These are phyloP conservation scores for Petunia hybrid DNA, from an alignment of 305 asterid genomes.

Conservation along the genomic window DNA sequence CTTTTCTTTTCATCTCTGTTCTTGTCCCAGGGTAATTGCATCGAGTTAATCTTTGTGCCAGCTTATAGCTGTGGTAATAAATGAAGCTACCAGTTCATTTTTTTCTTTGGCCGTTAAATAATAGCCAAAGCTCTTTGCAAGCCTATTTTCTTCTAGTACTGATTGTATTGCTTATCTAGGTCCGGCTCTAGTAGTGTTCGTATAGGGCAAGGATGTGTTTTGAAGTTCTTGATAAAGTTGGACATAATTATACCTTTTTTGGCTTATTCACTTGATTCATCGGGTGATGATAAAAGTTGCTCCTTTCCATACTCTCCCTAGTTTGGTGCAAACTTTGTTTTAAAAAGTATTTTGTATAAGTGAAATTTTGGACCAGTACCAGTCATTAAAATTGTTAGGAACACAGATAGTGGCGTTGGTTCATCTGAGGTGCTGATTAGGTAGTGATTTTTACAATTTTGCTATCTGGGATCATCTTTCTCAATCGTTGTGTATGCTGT, in stretches of 20 bases:
- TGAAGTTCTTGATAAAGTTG: constrained; percentile 13
- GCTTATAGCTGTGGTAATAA: constrained; percentile 5
- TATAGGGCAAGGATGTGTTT: not conserved
- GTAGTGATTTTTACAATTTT: constrained; percentile 2
- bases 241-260: not conserved
- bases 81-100: constrained; percentile 5
- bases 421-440: constrained; percentile 4
- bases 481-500: not conserved
- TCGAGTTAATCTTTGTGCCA: not conserved
- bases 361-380: not conserved
- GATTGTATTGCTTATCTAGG: not conserved
- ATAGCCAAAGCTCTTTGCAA: constrained; percentile 14
- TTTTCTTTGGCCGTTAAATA: constrained; percentile 2
- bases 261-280: constrained; percentile 16
- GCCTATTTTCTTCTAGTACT: not conserved
- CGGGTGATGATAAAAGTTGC: constrained; percentile 8
- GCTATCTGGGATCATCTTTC: not conserved
- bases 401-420: constrained; percentile 16
- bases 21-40: not conserved
- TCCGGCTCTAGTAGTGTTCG: not conserved
- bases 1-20: not conserved
- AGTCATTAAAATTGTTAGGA: not conserved
- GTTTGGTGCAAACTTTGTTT: constrained; percentile 9
- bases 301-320: not conserved
- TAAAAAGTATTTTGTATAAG: not conserved